Base-by-base conservation (phyloP, 2,329 filamentous ascomycete species). In the Atkinsonella hypoxylon region DNA sequence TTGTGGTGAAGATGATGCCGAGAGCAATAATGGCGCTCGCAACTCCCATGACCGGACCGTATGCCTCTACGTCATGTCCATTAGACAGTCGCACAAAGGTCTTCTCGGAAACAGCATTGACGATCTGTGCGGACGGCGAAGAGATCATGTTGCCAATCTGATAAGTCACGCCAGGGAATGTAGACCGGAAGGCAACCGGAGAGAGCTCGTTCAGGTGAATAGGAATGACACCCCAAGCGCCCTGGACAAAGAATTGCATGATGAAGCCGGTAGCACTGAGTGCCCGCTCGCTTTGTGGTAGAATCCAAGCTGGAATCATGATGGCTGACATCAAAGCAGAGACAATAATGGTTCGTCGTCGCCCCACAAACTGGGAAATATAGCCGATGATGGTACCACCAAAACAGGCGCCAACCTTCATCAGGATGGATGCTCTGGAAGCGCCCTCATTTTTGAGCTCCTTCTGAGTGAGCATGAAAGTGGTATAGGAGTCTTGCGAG, bases 401-500 rank as follows among this genome's bases (percentile, higher is more conserved):
- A 1, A 88, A 78, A 57, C 83, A 86, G 42, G 86, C 85, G 26
- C 87, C 86, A 1, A 77, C 81, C 68, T 89, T 89, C 82, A 88
- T 89, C 52, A 90, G 67, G 57, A 90, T 89, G n/a, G 79, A 84
- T 15, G 85, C 85, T n/a, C 84, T 79, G 8, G 77, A 84, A 4
- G 85, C 83, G 1, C 73, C 74, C 1, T 70, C 61, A 59, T 87
- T 83, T 50, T 73, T 60, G 52, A 90, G 73, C 55, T 82, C 79
- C 67, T 90, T 89, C 58, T 87, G 76, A 4, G 75, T 76, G 39
- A 83, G 72, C 82, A 90, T 85, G 63, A 89, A 89, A 3, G 86
- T 89, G 0, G 86, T 89, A 70, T 89, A 90, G 46, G 78, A 84
- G 68, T 91, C 87, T 64, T 91, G 86, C 22, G 81, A 84, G 1